These are phyloP conservation scores for Aeschynomene evenia DNA, from an alignment of 306 rosid genomes.

Conservation along the genomic window DNA sequence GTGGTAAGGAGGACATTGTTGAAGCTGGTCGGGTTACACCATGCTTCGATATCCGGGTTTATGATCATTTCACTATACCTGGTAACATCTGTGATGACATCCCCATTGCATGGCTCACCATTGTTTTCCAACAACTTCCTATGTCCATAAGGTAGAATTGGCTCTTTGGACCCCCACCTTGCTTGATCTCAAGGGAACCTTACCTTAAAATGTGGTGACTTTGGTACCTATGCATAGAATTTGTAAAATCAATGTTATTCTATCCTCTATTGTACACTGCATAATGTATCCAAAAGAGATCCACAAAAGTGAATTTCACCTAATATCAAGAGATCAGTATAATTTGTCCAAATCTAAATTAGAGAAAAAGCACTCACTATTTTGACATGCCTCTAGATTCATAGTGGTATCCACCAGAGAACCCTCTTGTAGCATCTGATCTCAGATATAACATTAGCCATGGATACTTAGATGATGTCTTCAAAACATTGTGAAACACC, in stretches of 20 bases:
- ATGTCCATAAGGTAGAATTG: slow-evolving; percentile 68
- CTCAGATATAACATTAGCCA: slow-evolving; percentile 67
- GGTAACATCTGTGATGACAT: slow-evolving; percentile 59
- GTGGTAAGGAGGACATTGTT: slow-evolving; percentile 60
- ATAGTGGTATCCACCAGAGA: slow-evolving; percentile 61
- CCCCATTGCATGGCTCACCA: slow-evolving; percentile 57
- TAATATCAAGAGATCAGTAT: too few relatives aligned
- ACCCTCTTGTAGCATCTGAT: slow-evolving; percentile 55
- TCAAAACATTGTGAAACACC: slow-evolving; percentile 54
- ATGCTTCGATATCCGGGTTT: slow-evolving; percentile 40
- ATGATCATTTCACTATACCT: slow-evolving; percentile 67
- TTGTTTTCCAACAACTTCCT: slow-evolving; percentile 74
- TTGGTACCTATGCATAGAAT: slow-evolving; percentile 24
- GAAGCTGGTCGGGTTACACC: slow-evolving; percentile 37
- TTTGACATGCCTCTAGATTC: slow-evolving; percentile 56
- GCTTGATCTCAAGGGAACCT: slow-evolving; percentile 40
- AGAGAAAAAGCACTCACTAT: slow-evolving; percentile 36
- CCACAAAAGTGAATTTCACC: too few relatives aligned
- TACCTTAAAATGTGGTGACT: slow-evolving; percentile 39
- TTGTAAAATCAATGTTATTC: background rate
- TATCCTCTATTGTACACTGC: too few relatives aligned
- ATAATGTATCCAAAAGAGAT: too few relatives aligned
- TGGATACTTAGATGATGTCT: slow-evolving; percentile 60
- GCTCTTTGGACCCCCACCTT: slow-evolving; percentile 48
- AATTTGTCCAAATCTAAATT: background rate